Base-by-base conservation (phyloP, 768 basidiomycete species). In the Trametes meyenii region DNA sequence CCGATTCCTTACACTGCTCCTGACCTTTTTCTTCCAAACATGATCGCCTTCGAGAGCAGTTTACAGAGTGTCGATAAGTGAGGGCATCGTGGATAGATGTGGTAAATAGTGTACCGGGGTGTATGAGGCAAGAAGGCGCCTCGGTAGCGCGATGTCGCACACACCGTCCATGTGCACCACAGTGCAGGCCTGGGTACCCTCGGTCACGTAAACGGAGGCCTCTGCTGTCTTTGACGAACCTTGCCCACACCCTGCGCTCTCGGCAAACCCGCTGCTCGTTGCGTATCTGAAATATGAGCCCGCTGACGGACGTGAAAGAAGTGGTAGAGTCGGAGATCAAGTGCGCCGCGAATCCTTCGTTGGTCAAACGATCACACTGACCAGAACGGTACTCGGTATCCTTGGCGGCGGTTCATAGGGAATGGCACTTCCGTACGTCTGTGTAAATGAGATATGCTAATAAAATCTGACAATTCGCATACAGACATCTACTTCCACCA, bases 401-500 rank as follows among this genome's bases (percentile, higher is more conserved):
- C 13, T 39, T 38, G 5, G 12, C 48, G 2, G 3, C 23, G 21
- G 7, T 6, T 13, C 29, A n/a, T 40, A 66, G 65, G 29, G 65
- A 63, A 35, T 66, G 65, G 65, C 65, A 63, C 48, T 66, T 66
- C 38, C 65, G 65, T 66, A 45, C 5, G 61, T 59, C 3, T 24
- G 11, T 51, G 11, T 2, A 17, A 17, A 45, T 7, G 13, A 1
- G 12, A 39, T 8, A 12, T 19, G 33, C 29, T 60, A n/a, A 43
- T 46, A 29, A 11, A 53, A 43, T 10, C 8, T 36, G 6, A 24
- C n/a, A n/a, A 35, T 50, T 48, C 19, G n/a, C 19, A 19, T n/a
- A 16, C 66, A 91, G 89, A 92, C 68, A 91, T 92, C 49, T 91
- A 92, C 74, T 92, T 90, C 71, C 84, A 85, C 63, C 89, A 90